A percentile compares a stretch with the other conserved stretches of the same genome.
Conservation (phyloP, 2,329 filamentous ascomycete genomes). For the Fusarium mundagurra region DNA sequence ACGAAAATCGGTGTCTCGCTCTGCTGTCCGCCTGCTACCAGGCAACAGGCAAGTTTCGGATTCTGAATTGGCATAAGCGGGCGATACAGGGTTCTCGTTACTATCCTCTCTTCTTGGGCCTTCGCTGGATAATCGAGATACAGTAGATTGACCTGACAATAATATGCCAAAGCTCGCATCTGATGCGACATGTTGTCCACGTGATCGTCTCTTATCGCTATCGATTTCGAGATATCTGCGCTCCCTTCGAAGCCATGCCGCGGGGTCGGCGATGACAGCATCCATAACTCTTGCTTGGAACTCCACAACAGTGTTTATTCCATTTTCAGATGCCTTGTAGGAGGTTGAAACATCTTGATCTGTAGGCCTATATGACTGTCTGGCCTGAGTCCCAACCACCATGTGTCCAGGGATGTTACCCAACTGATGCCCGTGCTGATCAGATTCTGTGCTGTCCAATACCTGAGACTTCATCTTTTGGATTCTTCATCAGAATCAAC, state of each 20-base stretch:
- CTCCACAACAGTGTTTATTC: not conserved
- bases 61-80: not conserved
- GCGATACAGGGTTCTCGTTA: not conserved
- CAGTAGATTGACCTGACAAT: not conserved
- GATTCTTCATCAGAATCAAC: not conserved
- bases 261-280: not conserved
- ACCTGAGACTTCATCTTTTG: not conserved
- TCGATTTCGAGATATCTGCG: not conserved
- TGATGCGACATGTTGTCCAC: not conserved
- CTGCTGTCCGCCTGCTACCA: not conserved
- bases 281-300: not conserved
- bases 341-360: not conserved
- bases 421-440: no score
- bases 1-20: not conserved
- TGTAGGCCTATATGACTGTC: not conserved
- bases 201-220: not conserved
- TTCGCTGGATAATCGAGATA: not conserved
- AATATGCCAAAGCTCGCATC: not conserved
- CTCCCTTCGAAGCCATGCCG: not conserved
- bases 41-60: not conserved
- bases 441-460: no score
- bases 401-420: not conserved
- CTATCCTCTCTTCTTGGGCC: not conserved
- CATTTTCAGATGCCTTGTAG: no score
- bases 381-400: no score